Conservation (phyloP, 2,329 filamentous ascomycete genomes). For the Fusarium subtropicale region DNA sequence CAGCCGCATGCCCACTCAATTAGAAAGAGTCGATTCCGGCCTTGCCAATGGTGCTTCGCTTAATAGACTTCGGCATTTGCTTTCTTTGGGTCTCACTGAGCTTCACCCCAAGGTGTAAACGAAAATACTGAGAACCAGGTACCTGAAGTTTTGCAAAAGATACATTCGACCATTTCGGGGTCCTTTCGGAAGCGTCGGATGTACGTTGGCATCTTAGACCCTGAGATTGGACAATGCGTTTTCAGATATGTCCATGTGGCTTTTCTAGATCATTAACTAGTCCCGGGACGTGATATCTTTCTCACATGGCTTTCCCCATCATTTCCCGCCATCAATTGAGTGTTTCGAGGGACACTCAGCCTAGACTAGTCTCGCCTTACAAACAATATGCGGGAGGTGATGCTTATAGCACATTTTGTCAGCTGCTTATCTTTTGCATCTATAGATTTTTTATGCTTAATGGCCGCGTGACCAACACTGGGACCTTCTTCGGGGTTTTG, state of each 20-base stretch:
- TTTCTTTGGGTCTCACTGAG: neutral
- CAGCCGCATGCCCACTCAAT: slow-evolving; percentile 9
- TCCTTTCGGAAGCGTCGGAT: slow-evolving; percentile 35
- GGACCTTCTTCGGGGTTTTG: slow-evolving; percentile 8
- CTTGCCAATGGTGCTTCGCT: slow-evolving; percentile 3
- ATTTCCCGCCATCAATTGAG: slow-evolving; percentile 5
- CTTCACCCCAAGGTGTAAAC: slow-evolving; percentile 25
- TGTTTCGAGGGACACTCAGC: neutral
- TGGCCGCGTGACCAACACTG: slow-evolving; percentile 7
- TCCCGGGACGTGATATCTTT: neutral
- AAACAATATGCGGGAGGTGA: slow-evolving; percentile 12
- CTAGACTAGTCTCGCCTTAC: slow-evolving; percentile 19
- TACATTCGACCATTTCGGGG: slow-evolving; percentile 23
- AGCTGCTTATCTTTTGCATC: slow-evolving; percentile 27
- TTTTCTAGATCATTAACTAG: slow-evolving; percentile 4
- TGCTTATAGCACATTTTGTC: neutral
- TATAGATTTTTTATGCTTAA: neutral
- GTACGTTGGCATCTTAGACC: neutral
- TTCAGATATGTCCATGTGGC: slow-evolving; percentile 18
- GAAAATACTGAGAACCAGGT: slow-evolving; percentile 18
- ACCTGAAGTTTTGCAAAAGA: slow-evolving; percentile 22
- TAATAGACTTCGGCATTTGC: slow-evolving; percentile 10
- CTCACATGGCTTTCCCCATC: neutral
- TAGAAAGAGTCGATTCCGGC: slow-evolving; percentile 21
- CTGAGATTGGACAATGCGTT: slow-evolving; percentile 20